phyloP scores from a whole-genome alignment of 2,329 filamentous ascomycete species.

The Talaromyces albobiverticillius region DNA sequence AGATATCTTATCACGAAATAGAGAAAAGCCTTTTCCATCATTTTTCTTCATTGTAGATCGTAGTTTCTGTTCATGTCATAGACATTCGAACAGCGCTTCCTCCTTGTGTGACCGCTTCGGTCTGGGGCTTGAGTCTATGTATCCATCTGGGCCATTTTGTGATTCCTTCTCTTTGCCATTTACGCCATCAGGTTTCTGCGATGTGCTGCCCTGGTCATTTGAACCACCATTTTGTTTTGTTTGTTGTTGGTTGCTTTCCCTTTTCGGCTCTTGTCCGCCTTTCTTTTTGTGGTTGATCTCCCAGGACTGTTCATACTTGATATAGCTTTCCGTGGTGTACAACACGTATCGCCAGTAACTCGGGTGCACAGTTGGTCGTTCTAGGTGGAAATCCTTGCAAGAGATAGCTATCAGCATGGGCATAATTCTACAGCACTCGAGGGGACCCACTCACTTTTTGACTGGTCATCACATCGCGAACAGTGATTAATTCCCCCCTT shows the following conservation, averaged over 20 bases:
- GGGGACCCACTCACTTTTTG: neutral
- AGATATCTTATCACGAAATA: slow-evolving; percentile 27
- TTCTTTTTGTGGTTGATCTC: slow-evolving; percentile 42
- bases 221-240: slow-evolving; percentile 13
- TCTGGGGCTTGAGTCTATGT: too few species aligned
- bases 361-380: slow-evolving; percentile 43
- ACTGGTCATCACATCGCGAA: neutral
- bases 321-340: slow-evolving; percentile 47
- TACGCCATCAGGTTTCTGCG: too few species aligned
- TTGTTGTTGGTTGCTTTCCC: neutral
- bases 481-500: neutral
- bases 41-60: slow-evolving; percentile 41
- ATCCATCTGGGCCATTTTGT: too few species aligned
- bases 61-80: slow-evolving; percentile 46
- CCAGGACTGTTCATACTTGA: slow-evolving; percentile 50
- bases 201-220: slow-evolving; percentile 14
- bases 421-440: neutral
- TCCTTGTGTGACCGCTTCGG: slow-evolving; percentile 42
- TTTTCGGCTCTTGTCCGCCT: too few species aligned
- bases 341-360: slow-evolving; percentile 51
- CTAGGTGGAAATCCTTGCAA: slow-evolving; percentile 43
- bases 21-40: slow-evolving; percentile 40
- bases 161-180: neutral
- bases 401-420: neutral
- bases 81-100: slow-evolving; percentile 37